phyloP scores from a whole-genome alignment of 768 basidiomycete genomes.

The Russula emetica region DNA sequence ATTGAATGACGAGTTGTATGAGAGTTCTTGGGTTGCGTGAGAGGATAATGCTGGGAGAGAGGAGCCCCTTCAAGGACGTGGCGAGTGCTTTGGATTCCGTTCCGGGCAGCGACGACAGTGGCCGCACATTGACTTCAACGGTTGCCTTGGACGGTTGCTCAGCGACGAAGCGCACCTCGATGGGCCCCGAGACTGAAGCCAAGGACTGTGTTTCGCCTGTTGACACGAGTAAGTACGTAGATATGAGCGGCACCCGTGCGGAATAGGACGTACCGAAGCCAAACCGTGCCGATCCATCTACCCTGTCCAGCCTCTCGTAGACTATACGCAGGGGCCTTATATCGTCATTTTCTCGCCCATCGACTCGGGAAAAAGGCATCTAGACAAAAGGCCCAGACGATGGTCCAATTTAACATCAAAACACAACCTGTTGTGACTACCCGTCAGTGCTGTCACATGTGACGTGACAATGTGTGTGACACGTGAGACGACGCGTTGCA shows the following conservation, averaged over 20 bases:
- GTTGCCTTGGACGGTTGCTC: slow-evolving; percentile 72
- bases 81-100: slow-evolving; percentile 63
- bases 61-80: slow-evolving; percentile 48
- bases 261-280: slow-evolving; percentile 46
- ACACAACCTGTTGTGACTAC: neutral
- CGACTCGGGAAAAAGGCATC: slow-evolving; percentile 32
- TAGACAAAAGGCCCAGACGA: neutral
- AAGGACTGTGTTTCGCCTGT: slow-evolving; percentile 45
- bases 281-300: slow-evolving; percentile 75
- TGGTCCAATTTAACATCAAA: neutral
- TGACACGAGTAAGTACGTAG: neutral
- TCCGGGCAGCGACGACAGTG: slow-evolving; percentile 63
- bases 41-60: slow-evolving; percentile 63
- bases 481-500: neutral
- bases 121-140: slow-evolving; percentile 69
- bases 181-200: slow-evolving; percentile 76
- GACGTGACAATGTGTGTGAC: neutral
- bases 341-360: slow-evolving; percentile 38
- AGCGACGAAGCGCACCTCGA: slow-evolving; percentile 62
- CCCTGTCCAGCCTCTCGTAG: slow-evolving; percentile 61
- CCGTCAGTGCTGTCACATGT: neutral
- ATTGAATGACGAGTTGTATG: slow-evolving; percentile 74
- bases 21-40: slow-evolving; percentile 64
- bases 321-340: slow-evolving; percentile 41
- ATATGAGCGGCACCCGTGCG: slow-evolving; percentile 13